Evolutionary conservation across 768 basidiomycete species (phyloP).

Genomic region (Clitopilus passeckerianus): DNA sequence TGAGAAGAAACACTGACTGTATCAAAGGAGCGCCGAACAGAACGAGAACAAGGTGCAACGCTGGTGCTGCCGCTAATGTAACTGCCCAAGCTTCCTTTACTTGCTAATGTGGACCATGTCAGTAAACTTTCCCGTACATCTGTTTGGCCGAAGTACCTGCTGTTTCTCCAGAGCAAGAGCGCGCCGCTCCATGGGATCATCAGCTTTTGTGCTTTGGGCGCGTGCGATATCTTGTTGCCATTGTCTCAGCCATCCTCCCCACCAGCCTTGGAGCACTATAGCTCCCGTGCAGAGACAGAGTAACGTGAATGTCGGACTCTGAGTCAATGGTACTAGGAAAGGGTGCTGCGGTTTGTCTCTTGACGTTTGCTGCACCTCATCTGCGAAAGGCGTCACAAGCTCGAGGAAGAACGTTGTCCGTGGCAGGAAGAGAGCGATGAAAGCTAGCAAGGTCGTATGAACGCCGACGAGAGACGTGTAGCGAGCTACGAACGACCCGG

Average conservation of each 20-base stretch:
- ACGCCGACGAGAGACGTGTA: constrained; percentile 69
- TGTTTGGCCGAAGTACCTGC: not conserved
- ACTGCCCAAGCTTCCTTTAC: not conserved
- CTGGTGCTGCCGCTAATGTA: not conserved
- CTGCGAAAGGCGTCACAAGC: constrained; percentile 23
- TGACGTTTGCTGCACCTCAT: constrained; percentile 29
- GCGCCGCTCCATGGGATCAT: constrained; percentile 36
- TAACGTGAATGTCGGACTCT: constrained; percentile 52
- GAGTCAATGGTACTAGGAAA: constrained; percentile 64
- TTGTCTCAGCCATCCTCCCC: constrained; percentile 60
- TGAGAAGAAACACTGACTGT: not conserved
- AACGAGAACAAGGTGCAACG: not conserved
- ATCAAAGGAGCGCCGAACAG: constrained; percentile 1
- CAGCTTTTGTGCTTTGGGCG: not conserved
- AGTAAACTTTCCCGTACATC: not conserved
- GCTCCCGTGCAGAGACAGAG: constrained; percentile 53
- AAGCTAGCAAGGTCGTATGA: constrained; percentile 59
- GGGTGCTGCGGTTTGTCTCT: constrained; percentile 65
- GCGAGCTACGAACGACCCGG: constrained; percentile 44
- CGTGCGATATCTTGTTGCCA: constrained; percentile 47
- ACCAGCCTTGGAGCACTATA: constrained; percentile 58
- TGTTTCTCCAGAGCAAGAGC: not conserved
- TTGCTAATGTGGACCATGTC: not conserved
- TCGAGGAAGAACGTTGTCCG: constrained; percentile 43
- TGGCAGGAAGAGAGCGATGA: constrained; percentile 70